Evolutionary conservation across 495 filamentous ascomycete genomes (phyloP).

Genomic region (Margaritispora aquatica): DNA sequence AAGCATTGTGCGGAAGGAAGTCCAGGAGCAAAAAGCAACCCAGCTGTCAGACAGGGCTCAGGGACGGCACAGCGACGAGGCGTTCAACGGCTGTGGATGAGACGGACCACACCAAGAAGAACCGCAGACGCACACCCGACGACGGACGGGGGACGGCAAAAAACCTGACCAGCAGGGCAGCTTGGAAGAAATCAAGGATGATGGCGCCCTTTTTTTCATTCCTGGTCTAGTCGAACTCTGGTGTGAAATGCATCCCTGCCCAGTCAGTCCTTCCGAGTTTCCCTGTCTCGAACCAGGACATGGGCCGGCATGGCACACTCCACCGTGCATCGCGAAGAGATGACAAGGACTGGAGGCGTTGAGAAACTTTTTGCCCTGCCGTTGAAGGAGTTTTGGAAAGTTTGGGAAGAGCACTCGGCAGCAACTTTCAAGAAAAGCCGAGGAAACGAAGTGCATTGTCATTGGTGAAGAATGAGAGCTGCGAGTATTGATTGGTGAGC

Average conservation of each 20-base stretch:
- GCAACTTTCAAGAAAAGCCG: background rate
- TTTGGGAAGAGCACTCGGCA: background rate
- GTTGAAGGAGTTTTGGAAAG: conserved; percentile 1
- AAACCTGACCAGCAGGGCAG: background rate
- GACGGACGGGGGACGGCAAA: too few relatives aligned
- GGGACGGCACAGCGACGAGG: background rate
- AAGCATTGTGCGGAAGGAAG: conserved; percentile 11
- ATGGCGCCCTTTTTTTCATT: conserved; percentile 12
- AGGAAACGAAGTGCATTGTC: too few relatives aligned
- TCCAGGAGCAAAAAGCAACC: conserved; percentile 6
- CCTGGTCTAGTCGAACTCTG: background rate
- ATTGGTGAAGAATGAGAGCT: too few relatives aligned
- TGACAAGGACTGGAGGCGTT: background rate
- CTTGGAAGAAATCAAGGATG: conserved; percentile 15
- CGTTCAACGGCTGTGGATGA: conserved; percentile 12
- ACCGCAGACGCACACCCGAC: too few relatives aligned
- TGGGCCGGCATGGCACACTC: conserved; percentile 9
- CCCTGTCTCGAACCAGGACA: background rate
- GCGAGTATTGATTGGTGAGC: conserved; percentile 2
- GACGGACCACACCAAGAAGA: too few relatives aligned
- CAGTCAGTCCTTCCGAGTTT: too few relatives aligned
- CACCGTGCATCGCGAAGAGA: background rate
- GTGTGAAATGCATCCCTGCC: background rate
- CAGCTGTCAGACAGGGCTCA: conserved; percentile 15
- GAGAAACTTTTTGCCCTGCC: conserved; percentile 18